Evolutionary conservation across 495 filamentous ascomycete genomes (phyloP), one percentile per base, ranked within the genome.

Genomic region (Penicillium samsonianum): DNA sequence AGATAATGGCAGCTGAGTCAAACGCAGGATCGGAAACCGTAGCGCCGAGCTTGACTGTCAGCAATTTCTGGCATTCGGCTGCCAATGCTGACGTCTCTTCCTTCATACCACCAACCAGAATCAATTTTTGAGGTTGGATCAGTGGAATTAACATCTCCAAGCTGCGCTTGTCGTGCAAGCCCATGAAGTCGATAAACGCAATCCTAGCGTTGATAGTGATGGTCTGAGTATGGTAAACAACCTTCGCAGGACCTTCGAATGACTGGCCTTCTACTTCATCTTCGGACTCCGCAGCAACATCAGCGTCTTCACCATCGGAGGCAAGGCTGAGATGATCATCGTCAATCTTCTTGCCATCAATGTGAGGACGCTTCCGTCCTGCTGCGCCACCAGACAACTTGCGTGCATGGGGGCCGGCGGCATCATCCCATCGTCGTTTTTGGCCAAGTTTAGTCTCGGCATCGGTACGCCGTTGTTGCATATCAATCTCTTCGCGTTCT

Each of bases 91-190:
- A 70, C 0, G 91, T 97, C 65, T 98, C 93, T 23, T 86, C 81
- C 61, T 81, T 79, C 65, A 81, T 84, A 12, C 95, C 95, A 43
- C 86, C 89, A 16, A 95, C 82, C 30, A 99, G 79, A 45, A 99
- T 93, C 45, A 99, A 79, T 67, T 98, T 98, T 26, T 92, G 85
- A 1, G 94, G 94, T 60, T 92, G 87, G 59, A 99, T 96, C 3
- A 97, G 82, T 0, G 95, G 94, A 25, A 99, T 89, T 30, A 99
- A 78, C 89, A 96, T 97, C 70, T 90, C 89, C 45, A 99, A 73
- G 61, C 89, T 93, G 55, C 92, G 87, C 65, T 93, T 90, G 66
- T 97, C 93, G 70, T 97, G 93, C 40, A 98, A 78, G 31, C 95
- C 94, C 50, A 86, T 85, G 59, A 95, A 97, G 68, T 99, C 94